phyloP scores from a whole-genome alignment of 371 early-diverging fungal genomes.

The Mortierella sp. region DNA sequence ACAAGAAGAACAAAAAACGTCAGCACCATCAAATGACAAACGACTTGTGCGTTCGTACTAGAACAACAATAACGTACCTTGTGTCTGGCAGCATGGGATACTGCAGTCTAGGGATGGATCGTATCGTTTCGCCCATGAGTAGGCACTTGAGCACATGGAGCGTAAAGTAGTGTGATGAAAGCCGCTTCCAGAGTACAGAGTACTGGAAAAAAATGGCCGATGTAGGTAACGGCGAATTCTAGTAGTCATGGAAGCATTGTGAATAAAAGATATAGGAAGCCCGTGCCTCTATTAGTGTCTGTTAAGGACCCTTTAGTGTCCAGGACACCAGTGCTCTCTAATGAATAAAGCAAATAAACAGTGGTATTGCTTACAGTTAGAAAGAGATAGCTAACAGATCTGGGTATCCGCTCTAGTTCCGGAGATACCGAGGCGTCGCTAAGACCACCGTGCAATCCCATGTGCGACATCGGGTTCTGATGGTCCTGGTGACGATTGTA shows the following conservation, averaged over 20 bases:
- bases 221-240: constrained; percentile 70
- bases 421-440: background rate
- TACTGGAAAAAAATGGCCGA: constrained; percentile 73
- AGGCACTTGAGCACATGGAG: constrained; percentile 66
- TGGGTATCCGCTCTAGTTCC: constrained; percentile 18
- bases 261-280: background rate
- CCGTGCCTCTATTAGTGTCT: too few species aligned
- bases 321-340: too few species aligned
- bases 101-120: constrained; percentile 69
- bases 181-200: constrained; percentile 67
- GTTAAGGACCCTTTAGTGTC: too few species aligned
- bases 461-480: constrained; percentile 1
- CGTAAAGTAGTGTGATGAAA: constrained; percentile 71
- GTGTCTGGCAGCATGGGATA: constrained; percentile 72
- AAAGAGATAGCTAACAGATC: constrained; percentile 42
- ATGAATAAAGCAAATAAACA: background rate
- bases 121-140: constrained; percentile 70
- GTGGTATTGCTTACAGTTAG: constrained; percentile 47
- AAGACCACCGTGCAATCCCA: background rate
- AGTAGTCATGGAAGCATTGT: background rate
- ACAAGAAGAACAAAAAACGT: background rate
- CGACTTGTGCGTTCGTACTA: too few species aligned
- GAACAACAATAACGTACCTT: constrained; percentile 54
- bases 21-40: background rate
- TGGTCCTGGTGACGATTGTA: background rate